phyloP scores from a whole-genome alignment of 441 rosid species.

The Melastoma candidum region DNA sequence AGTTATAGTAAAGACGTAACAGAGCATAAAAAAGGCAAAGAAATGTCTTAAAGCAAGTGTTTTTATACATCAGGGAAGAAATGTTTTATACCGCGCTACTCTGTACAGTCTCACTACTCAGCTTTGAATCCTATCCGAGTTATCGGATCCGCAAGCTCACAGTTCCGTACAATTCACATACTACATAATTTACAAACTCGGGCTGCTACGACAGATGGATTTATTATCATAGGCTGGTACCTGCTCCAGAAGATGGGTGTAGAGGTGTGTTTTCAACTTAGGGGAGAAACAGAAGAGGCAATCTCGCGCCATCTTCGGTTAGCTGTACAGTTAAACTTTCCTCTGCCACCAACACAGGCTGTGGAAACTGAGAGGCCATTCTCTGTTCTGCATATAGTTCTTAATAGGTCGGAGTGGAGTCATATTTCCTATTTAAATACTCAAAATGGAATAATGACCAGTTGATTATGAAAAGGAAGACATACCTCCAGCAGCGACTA shows the following conservation, averaged over 20 bases:
- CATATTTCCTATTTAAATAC: too few species aligned
- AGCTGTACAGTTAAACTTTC: conserved; percentile 67
- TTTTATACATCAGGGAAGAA: too few species aligned
- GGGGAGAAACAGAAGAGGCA: conserved; percentile 14
- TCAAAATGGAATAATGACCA: too few species aligned
- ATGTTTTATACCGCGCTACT: too few species aligned
- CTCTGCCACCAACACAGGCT: conserved; percentile 39
- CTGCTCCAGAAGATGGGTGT: conserved; percentile 30
- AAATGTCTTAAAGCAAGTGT: too few species aligned
- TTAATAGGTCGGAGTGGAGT: neutral
- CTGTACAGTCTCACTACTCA: too few species aligned
- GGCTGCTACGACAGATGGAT: conserved; percentile 25
- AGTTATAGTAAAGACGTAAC: too few species aligned
- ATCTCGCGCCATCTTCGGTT: conserved; percentile 50
- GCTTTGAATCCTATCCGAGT: too few species aligned
- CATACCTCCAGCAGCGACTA: conserved; percentile 94
- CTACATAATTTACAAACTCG: conserved; percentile 77
- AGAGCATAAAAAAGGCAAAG: too few species aligned
- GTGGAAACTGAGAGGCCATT: conserved; percentile 54
- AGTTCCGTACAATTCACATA: neutral
- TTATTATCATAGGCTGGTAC: conserved; percentile 44
- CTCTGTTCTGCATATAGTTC: conserved; percentile 64
- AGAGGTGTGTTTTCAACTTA: conserved; percentile 24
- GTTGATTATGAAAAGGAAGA: conserved; percentile 3
- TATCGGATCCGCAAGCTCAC: too few species aligned